Evolutionary conservation across 768 basidiomycete species (phyloP), one percentile per base, ranked within the genome.

Genomic region (Tylopilus subfusipes): DNA sequence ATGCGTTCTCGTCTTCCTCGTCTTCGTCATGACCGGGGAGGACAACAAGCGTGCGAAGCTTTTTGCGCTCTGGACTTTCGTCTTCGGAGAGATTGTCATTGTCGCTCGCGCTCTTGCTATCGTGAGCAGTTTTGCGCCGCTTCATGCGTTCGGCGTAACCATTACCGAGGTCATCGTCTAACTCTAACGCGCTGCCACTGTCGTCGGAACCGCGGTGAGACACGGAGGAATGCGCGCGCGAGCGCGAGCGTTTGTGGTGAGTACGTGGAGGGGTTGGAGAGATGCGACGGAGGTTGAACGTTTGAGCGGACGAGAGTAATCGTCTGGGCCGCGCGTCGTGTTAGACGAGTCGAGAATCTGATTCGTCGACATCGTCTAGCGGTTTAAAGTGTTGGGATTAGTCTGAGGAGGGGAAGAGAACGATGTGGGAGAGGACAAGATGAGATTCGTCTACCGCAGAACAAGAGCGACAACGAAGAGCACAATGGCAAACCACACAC

Each of bases 201-300:
- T 65, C 69, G 27, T 75, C 71, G 10, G 70, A 67, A 53, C 77
- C 78, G 55, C 67, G 71, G 54, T 81, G 78, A 22, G 79, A 80
- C 38, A 78, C 76, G 31, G 74, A 74, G 18, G 78, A 76, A 0
- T 70, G 71, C 45, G 75, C 67, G 21, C 78, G 76, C 8, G 72
- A 64, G 36, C 73, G 74, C 52, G 77, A 69, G 19, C 75, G 75
- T 56, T 78, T 83, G 53, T 79, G 74, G 46, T 72, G 75, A 9
- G 84, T 86, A 27, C 81, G 72, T 0, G 86, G 86, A 21, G 85
- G 86, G 0, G 86, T 88, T 34, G 84, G 22, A 88, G 74, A 5
- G 83, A 83, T 29, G 79, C 81, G 39, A 76, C 75, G 18, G 85
- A 87, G 24, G 84, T 81, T 18, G 83, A 83, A 21, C 84, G 82